Conservation (phyloP, 169 alveolate genomes). For the Plasmodium cynomolgi region DNA sequence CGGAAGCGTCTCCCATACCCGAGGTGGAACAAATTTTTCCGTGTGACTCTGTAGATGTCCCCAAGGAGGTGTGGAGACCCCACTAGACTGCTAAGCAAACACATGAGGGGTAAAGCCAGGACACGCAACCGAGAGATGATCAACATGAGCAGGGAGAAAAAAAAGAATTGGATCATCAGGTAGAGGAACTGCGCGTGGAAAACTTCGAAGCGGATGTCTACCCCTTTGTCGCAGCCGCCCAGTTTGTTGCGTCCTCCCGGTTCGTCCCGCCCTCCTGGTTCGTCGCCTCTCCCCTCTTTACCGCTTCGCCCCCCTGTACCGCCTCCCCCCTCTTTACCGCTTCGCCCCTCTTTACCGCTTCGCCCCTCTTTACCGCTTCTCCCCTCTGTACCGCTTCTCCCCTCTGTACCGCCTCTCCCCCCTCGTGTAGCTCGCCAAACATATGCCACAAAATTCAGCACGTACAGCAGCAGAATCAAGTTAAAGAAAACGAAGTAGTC, state of each 20-base stretch:
- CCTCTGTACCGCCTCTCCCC: no score
- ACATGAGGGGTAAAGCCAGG: slow-evolving; percentile 43
- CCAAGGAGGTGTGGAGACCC: slow-evolving; percentile 40
- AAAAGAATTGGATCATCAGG: slow-evolving; percentile 12
- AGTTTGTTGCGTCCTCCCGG: no score
- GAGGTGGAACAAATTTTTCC: neutral
- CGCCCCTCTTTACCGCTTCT: no score
- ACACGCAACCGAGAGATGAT: slow-evolving; percentile 64
- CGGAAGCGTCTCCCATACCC: slow-evolving; percentile 17
- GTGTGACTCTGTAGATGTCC: neutral
- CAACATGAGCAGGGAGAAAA: slow-evolving; percentile 13
- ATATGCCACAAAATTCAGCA: neutral
- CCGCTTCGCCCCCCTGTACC: no score
- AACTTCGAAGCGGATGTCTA: neutral
- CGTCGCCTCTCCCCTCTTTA: neutral
- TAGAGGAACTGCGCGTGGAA: slow-evolving; percentile 15
- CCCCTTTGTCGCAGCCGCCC: neutral
- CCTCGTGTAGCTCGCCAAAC: neutral
- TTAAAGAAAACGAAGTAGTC: slow-evolving; percentile 17
- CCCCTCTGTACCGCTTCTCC: no score
- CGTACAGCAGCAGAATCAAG: slow-evolving; percentile 1
- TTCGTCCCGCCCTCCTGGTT: neutral
- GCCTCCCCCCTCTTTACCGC: neutral
- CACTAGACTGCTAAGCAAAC: slow-evolving; percentile 25
- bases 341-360: no score